A percentile compares a stretch with the other conserved stretches of the same genome.
phyloP scores from a whole-genome alignment of 176 grass and related monocot genomes.

The Poa annua region DNA sequence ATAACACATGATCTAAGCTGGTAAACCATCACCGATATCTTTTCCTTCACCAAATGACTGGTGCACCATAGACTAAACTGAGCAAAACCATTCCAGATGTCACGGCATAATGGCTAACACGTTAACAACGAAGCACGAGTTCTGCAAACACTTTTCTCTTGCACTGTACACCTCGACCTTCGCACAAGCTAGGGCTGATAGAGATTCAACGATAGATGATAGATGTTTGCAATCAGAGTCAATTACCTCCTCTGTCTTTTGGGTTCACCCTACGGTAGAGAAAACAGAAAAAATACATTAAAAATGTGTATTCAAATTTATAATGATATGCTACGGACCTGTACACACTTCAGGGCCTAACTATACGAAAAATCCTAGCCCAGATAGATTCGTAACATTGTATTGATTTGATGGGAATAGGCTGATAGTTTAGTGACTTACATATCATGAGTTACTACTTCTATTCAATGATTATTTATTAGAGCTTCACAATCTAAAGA shows the following conservation, averaged over 20 bases:
- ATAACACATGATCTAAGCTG: neutral
- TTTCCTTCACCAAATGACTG: neutral
- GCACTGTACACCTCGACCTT: slow-evolving; percentile 60
- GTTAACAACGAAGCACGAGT: neutral
- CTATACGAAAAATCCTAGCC: neutral
- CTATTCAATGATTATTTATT: neutral
- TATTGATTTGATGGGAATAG: neutral
- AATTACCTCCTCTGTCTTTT: slow-evolving; percentile 81
- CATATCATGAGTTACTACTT: neutral
- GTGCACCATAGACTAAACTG: neutral
- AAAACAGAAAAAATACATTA: slow-evolving; percentile 16
- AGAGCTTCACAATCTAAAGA: neutral
- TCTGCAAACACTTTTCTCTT: slow-evolving; percentile 54
- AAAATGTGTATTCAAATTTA: neutral
- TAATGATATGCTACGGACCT: neutral
- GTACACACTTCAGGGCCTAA: neutral
- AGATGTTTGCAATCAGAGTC: neutral
- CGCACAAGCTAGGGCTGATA: neutral
- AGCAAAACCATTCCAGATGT: slow-evolving; percentile 15
- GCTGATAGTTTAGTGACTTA: neutral
- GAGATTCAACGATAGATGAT: slow-evolving; percentile 20
- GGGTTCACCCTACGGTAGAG: slow-evolving; percentile 52
- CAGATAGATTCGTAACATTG: neutral
- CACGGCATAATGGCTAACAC: slow-evolving; percentile 33
- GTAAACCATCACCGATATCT: neutral